phyloP scores from a whole-genome alignment of 2,329 filamentous ascomycete genomes.

The Zasmidium angulare region DNA sequence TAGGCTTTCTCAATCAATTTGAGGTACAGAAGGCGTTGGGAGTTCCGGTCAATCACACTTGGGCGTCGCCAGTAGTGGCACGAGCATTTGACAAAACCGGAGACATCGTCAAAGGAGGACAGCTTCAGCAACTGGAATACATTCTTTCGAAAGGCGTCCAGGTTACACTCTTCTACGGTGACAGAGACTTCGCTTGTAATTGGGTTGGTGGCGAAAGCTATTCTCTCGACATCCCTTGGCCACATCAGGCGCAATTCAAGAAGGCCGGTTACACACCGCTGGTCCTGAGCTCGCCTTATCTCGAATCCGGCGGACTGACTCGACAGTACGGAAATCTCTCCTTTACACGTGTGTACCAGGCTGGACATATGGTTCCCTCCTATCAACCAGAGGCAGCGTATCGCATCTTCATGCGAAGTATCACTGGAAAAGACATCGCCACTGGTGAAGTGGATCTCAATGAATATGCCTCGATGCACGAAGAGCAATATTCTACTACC shows the following conservation, averaged over 20 bases:
- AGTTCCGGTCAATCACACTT: conserved; percentile 44
- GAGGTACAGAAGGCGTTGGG: conserved; percentile 60
- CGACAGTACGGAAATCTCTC: conserved; percentile 39
- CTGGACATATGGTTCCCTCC: conserved; percentile 46
- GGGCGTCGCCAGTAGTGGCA: conserved; percentile 42
- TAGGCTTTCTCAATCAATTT: conserved; percentile 57
- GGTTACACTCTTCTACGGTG: conserved; percentile 70
- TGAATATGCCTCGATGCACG: conserved; percentile 12
- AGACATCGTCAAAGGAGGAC: conserved; percentile 38
- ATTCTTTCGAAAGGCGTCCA: conserved; percentile 47
- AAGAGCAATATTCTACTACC: conserved; percentile 24
- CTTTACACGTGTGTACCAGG: conserved; percentile 50
- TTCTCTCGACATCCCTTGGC: conserved; percentile 51
- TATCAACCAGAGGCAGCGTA: conserved; percentile 42
- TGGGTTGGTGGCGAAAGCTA: conserved; percentile 59
- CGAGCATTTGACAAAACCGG: conserved; percentile 40
- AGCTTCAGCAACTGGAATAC: conserved; percentile 40
- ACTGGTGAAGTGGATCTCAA: conserved; percentile 31
- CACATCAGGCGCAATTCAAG: conserved; percentile 45
- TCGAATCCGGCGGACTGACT: conserved; percentile 31
- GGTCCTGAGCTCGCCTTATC: conserved; percentile 25
- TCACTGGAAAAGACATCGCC: conserved; percentile 37
- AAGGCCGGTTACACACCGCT: conserved; percentile 48
- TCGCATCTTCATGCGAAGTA: conserved; percentile 38
- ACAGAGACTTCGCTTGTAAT: conserved; percentile 56